Evolutionary conservation across 2,329 filamentous ascomycete species (phyloP).

Genomic region (Epichloe coenophiala): DNA sequence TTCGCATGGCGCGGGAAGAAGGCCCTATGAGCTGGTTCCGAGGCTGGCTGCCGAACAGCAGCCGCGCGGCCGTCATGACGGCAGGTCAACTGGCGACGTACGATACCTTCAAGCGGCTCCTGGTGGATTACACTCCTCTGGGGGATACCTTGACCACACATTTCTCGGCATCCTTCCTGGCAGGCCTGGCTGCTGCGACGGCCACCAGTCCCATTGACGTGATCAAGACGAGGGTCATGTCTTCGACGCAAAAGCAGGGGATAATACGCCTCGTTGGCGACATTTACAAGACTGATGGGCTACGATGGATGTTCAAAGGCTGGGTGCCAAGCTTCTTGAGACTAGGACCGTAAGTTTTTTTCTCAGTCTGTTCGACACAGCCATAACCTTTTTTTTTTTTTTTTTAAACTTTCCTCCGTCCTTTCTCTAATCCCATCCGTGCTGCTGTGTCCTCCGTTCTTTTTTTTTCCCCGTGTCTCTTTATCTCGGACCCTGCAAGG

Average conservation of each 20-base stretch:
- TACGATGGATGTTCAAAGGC: conserved; percentile 77
- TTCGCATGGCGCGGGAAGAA: conserved; percentile 79
- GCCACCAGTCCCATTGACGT: conserved; percentile 79
- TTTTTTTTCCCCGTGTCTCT: not conserved
- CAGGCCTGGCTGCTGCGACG: conserved; percentile 72
- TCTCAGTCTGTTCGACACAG: not conserved
- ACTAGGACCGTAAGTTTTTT: conserved; percentile 43
- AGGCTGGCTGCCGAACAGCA: conserved; percentile 71
- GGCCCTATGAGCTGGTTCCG: conserved; percentile 66
- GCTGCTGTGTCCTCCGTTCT: not conserved
- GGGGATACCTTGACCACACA: conserved; percentile 61
- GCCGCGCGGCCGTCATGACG: conserved; percentile 77
- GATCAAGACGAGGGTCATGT: conserved; percentile 83
- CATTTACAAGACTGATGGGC: conserved; percentile 57
- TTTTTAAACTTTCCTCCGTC: not conserved
- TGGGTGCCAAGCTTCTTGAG: conserved; percentile 69
- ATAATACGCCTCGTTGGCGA: conserved; percentile 49
- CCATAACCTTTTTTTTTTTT: not conserved
- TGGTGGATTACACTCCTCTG: conserved; percentile 54
- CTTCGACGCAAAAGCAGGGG: conserved; percentile 36
- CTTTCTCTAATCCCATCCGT: not conserved
- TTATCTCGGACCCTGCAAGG: too few species aligned
- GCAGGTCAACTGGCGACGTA: conserved; percentile 74
- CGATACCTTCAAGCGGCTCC: conserved; percentile 62
- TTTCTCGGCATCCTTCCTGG: conserved; percentile 63